These are phyloP conservation scores for Grosmannia serpens DNA, from an alignment of 2,329 filamentous ascomycete species.

Conservation along the genomic window DNA sequence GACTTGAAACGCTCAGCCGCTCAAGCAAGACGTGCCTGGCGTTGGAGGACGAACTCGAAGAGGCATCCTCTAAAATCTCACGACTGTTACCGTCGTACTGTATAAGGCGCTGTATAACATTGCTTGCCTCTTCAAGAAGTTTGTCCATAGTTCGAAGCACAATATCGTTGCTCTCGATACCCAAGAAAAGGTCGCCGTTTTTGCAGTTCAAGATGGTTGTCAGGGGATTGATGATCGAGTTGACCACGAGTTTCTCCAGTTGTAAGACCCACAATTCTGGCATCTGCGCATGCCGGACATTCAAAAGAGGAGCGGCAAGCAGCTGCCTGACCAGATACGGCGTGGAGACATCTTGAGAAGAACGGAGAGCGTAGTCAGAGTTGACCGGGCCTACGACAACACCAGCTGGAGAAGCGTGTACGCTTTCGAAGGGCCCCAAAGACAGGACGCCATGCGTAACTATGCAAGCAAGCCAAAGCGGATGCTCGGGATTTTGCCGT, in stretches of 20 bases:
- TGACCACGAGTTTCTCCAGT: constrained; percentile 76
- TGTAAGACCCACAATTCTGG: constrained; percentile 48
- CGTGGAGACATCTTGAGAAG: constrained; percentile 4
- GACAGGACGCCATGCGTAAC: constrained; percentile 46
- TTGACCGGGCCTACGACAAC: constrained; percentile 35
- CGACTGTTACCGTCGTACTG: constrained; percentile 38
- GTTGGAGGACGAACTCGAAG: neutral
- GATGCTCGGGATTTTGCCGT: constrained; percentile 23
- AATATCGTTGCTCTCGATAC: constrained; percentile 7
- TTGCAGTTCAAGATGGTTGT: constrained; percentile 64
- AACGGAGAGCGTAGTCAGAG: neutral
- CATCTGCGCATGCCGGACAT: constrained; percentile 25
- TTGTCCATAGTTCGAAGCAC: constrained; percentile 42
- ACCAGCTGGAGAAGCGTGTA: constrained; percentile 39
- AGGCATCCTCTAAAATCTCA: constrained; percentile 22
- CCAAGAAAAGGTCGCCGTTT: constrained; percentile 64
- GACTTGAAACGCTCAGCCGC: constrained; percentile 30
- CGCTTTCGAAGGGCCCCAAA: constrained; percentile 35
- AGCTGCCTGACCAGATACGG: constrained; percentile 31
- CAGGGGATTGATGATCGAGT: constrained; percentile 74
- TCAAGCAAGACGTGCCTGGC: constrained; percentile 7
- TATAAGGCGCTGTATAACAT: constrained; percentile 59
- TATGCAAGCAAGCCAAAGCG: constrained; percentile 62
- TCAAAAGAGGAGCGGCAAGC: constrained; percentile 29
- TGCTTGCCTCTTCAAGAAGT: constrained; percentile 62